These are phyloP conservation scores for Balakata baccata DNA, from an alignment of 345 rosid species.

Conservation along the genomic window DNA sequence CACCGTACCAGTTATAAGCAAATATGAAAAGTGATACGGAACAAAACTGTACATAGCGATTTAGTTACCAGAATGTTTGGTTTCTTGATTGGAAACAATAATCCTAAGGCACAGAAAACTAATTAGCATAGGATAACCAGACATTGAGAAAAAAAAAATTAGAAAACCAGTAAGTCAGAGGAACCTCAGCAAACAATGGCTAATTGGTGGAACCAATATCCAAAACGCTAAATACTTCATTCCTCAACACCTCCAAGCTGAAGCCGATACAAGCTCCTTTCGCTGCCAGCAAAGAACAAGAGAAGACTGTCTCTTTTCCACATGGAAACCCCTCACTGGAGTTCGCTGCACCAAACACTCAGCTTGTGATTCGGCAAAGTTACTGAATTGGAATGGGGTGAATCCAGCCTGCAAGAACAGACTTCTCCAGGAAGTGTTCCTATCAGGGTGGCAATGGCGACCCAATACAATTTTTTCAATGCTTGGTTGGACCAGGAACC, in stretches of 20 bases:
- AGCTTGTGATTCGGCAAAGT: constrained; percentile 31
- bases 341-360: constrained; percentile 28
- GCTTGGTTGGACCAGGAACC: constrained; percentile 26
- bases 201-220: constrained; percentile 18
- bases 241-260: constrained; percentile 33
- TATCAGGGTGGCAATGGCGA: constrained; percentile 17
- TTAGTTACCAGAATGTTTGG: constrained; percentile 34
- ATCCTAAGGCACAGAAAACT: constrained; percentile 39
- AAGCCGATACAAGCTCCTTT: constrained; percentile 27
- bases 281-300: constrained; percentile 33
- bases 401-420: constrained; percentile 28
- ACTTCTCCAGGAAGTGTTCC: constrained; percentile 20
- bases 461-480: constrained; percentile 25
- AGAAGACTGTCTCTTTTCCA: constrained; percentile 23
- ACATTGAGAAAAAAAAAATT: constrained; percentile 13
- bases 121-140: constrained; percentile 42
- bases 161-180: constrained; percentile 34
- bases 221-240: not conserved
- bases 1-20: constrained; percentile 15
- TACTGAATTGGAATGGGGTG: constrained; percentile 23
- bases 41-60: constrained; percentile 33
- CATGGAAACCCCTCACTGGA: constrained; percentile 27
- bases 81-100: constrained; percentile 40
- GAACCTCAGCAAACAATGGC: constrained; percentile 29
- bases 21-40: constrained; percentile 18